Evolutionary conservation across 495 filamentous ascomycete genomes (phyloP).

Genomic region (Astrothelium subdiscretum): DNA sequence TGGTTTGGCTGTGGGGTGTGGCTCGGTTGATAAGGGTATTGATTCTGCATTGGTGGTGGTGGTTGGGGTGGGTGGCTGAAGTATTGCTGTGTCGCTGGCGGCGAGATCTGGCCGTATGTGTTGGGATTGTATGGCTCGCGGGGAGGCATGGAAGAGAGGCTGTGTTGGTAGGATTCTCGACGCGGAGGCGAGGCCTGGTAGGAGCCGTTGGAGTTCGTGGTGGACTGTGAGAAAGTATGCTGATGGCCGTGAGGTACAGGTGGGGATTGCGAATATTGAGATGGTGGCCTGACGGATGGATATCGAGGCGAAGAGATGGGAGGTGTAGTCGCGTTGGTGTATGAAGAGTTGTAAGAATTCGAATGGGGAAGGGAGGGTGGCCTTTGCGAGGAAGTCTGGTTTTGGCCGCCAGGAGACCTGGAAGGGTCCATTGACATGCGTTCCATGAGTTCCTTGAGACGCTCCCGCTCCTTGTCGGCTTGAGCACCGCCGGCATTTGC

Average conservation of each 20-base stretch:
- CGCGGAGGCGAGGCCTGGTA: slow-evolving; percentile 30
- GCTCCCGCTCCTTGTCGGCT: slow-evolving; percentile 74
- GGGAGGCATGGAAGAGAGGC: slow-evolving; percentile 22
- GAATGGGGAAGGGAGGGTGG: slow-evolving; percentile 1
- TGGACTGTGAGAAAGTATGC: slow-evolving; percentile 4
- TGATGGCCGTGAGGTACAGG: slow-evolving; percentile 6
- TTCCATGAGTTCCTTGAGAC: slow-evolving; percentile 84
- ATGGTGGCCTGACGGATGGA: slow-evolving; percentile 9
- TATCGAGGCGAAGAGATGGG: background rate
- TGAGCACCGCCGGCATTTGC: slow-evolving; percentile 56
- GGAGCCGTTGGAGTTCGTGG: slow-evolving; percentile 12
- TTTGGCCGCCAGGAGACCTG: slow-evolving; percentile 21
- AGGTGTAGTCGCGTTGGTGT: background rate
- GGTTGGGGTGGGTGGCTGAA: slow-evolving; percentile 22
- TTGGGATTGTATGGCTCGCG: slow-evolving; percentile 33
- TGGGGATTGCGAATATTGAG: slow-evolving; percentile 9
- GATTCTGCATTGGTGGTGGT: slow-evolving; percentile 13
- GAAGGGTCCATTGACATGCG: slow-evolving; percentile 73
- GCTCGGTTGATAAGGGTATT: slow-evolving; percentile 15
- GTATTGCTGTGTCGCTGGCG: slow-evolving; percentile 24
- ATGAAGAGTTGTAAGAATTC: slow-evolving; percentile 1
- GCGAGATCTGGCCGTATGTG: slow-evolving; percentile 27
- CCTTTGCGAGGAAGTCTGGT: slow-evolving; percentile 20
- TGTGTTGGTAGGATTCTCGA: slow-evolving; percentile 19
- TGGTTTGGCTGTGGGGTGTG: slow-evolving; percentile 4